These are phyloP conservation scores for Mycena vulgaris DNA, from an alignment of 768 basidiomycete species.

Conservation along the genomic window DNA sequence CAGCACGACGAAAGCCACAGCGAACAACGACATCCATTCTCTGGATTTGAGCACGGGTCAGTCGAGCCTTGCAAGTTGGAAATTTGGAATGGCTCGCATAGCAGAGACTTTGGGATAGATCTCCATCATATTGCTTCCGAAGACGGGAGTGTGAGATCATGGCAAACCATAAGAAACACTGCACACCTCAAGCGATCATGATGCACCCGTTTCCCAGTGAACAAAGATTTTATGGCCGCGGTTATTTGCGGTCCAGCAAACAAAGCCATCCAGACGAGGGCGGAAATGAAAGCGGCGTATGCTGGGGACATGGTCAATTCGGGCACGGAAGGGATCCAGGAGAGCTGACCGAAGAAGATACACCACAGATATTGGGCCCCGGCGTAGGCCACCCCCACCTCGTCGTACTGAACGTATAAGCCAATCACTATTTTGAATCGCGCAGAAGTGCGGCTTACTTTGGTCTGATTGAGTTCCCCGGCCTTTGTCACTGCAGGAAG, in stretches of 20 bases:
- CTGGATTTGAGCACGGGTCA: neutral
- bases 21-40: neutral
- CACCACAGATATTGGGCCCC: conserved; percentile 18
- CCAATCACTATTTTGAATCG: neutral
- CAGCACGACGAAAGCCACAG: neutral
- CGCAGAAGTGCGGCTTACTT: neutral
- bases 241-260: neutral
- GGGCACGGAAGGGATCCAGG: neutral
- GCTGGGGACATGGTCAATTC: neutral
- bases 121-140: neutral
- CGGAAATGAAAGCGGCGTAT: neutral
- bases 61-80: neutral
- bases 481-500: neutral
- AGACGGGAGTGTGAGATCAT: neutral
- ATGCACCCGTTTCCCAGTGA: neutral
- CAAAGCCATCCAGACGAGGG: neutral
- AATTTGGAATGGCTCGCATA: neutral
- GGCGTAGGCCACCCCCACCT: conserved; percentile 17
- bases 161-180: neutral
- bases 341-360: neutral
- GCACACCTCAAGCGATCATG: neutral
- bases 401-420: neutral
- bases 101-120: neutral
- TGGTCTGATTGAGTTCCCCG: conserved; percentile 9
- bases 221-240: neutral